Percentiles rank a stretch among this genome's conserved stretches.
phyloP scores from a whole-genome alignment of 2,329 filamentous ascomycete genomes.

The Talaromyces sp. region DNA sequence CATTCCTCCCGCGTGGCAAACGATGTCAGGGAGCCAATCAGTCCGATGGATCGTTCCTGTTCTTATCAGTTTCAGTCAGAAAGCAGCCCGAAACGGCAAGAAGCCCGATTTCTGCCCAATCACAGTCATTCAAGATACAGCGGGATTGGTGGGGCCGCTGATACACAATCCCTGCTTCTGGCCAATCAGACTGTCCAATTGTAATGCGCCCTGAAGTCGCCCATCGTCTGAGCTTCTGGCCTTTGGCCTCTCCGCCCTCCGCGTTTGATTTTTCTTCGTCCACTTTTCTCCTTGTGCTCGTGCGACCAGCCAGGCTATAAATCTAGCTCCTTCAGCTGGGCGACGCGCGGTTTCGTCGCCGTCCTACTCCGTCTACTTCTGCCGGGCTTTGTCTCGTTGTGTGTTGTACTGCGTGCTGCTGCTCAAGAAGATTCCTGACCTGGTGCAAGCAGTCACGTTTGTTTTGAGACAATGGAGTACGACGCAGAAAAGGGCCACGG shows the following conservation, averaged over 20 bases:
- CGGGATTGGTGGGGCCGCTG: not conserved
- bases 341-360: not conserved
- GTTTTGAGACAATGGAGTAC: slow-evolving; percentile 12
- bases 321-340: not conserved
- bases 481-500: slow-evolving; percentile 15
- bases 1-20: not conserved
- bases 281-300: not conserved
- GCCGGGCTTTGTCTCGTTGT: not conserved
- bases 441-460: not conserved
- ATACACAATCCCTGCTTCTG: not conserved
- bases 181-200: not conserved
- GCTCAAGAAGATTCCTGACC: not conserved
- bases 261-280: slow-evolving; percentile 2
- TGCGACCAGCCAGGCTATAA: not conserved
- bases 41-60: not conserved
- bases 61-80: not conserved
- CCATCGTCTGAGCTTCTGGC: not conserved
- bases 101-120: not conserved
- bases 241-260: not conserved
- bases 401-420: not conserved
- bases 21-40: not conserved
- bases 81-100: not conserved
- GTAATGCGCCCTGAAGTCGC: not conserved
- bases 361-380: not conserved
- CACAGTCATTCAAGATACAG: not conserved